Evolutionary conservation across 805 yeast species (phyloP), one percentile per base, ranked within the genome.

Genomic region (Saturnispora halmiae): DNA sequence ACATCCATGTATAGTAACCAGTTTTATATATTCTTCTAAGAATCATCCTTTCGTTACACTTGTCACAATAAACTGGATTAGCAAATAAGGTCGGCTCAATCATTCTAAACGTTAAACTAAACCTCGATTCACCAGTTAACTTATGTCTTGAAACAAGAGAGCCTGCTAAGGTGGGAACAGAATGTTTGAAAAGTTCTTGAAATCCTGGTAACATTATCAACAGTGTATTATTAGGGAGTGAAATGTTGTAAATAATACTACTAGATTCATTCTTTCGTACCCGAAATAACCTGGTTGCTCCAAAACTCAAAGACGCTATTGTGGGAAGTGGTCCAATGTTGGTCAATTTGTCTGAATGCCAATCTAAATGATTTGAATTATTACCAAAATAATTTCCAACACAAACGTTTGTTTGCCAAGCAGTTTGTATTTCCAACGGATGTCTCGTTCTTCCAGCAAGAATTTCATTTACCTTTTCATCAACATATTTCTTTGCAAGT

Each of bases 201-300:
- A 83, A 77, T 1, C 85, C 86, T 1, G 85, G 81, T 44, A 79
- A 77, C 94, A 83, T 82, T 2, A 83, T 59, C 2, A 82, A 50
- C 30, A 82, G 55, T 7, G 82, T 69, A 51, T 83, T 83, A 55
- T 83, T 87, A 0, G 84, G 81, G 2, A 79, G 52, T 15, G 76
- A 79, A 1, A 79, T 64, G 22, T 81, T 56, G 60, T 53, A 68
- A 64, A 18, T 74, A 9, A 29, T 22, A 53, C 38, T 66, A 42
- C 48, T 51, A 27, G 51, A 44, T 21, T 51, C 58, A 15, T 26
- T 44, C 41, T 66, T 67, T 40, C 78, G 60, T 4, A 82, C 54
- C 31, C 86, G 56, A 51, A 83, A 83, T 45, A 75, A 79, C 30
- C 94, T 63, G 0, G 82, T 72, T 4, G 78, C 72, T 1, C 94